Percentiles rank a stretch among this genome's conserved stretches.
phyloP scores from a whole-genome alignment of 1,284 basidiomycete species.

The Schizophyllum commune region DNA sequence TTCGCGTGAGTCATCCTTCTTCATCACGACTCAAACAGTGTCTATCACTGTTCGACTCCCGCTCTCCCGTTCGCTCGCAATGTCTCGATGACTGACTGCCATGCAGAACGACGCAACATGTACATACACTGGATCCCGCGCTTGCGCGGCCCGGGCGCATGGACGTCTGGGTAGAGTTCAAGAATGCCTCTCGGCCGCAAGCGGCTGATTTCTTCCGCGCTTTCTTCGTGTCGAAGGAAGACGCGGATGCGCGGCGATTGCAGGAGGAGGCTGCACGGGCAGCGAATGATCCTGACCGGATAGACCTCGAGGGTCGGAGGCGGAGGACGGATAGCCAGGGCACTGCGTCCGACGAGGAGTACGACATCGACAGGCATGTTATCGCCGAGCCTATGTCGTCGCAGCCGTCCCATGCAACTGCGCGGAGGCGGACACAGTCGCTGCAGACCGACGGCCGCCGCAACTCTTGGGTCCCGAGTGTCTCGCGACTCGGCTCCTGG shows the following conservation, averaged over 20 bases:
- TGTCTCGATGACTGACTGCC: slow-evolving; percentile 1
- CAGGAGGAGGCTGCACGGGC: slow-evolving; percentile 22
- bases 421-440: background rate
- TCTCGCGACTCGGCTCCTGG: background rate
- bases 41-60: background rate
- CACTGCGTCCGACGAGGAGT: slow-evolving; percentile 4
- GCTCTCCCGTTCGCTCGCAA: background rate
- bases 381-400: background rate
- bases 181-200: slow-evolving; percentile 75
- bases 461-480: background rate
- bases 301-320: background rate
- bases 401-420: background rate
- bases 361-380: slow-evolving; percentile 5
- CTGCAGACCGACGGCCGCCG: background rate
- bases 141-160: slow-evolving; percentile 81
- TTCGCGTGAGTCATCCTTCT: slow-evolving; percentile 57
- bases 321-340: slow-evolving; percentile 1
- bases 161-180: slow-evolving; percentile 87
- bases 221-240: slow-evolving; percentile 74
- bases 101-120: slow-evolving; percentile 70
- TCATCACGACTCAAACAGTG: background rate
- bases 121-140: slow-evolving; percentile 78
- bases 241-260: slow-evolving; percentile 23
- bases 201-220: slow-evolving; percentile 77
- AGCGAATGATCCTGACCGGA: slow-evolving; percentile 4